Evolutionary conservation across 1,284 basidiomycete species (phyloP).

Genomic region (Sporisorium graminicola): DNA sequence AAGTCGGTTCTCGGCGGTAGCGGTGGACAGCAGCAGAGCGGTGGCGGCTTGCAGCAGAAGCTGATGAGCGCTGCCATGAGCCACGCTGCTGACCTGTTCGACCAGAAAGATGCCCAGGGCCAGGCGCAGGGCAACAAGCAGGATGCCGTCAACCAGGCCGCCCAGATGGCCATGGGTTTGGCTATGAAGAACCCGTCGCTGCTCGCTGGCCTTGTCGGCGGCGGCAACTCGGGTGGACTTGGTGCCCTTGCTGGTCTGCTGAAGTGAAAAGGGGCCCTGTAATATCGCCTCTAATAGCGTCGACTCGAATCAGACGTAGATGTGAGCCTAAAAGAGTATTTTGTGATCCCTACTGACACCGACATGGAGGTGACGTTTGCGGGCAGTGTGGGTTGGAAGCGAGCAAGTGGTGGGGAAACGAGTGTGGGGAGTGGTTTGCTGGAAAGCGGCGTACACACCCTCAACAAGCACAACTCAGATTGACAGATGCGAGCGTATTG

Average conservation of each 20-base stretch:
- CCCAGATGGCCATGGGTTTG: conserved; percentile 65
- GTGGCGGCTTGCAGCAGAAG: conserved; percentile 55
- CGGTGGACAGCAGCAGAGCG: conserved; percentile 25
- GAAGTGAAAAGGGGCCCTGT: conserved; percentile 13
- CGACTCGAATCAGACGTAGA: neutral
- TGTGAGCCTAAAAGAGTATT: too few species aligned
- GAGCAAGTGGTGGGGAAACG: too few species aligned
- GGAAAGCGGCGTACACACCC: too few species aligned
- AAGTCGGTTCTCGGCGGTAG: conserved; percentile 50
- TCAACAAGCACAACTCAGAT: too few species aligned
- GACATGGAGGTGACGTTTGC: too few species aligned
- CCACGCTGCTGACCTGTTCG: conserved; percentile 51
- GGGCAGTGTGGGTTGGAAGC: too few species aligned
- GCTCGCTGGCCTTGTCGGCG: conserved; percentile 53
- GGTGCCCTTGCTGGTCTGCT: conserved; percentile 48
- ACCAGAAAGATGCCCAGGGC: conserved; percentile 64
- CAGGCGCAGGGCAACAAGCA: conserved; percentile 66
- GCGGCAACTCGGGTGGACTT: conserved; percentile 54
- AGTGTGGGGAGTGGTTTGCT: too few species aligned
- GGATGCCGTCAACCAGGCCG: conserved; percentile 68
- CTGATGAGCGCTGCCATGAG: conserved; percentile 47
- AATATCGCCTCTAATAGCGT: neutral
- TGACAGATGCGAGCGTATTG: too few species aligned
- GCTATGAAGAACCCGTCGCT: conserved; percentile 62
- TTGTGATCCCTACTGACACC: too few species aligned